phyloP scores from a whole-genome alignment of 257 asterid species.

The Marsdenia floribunda region DNA sequence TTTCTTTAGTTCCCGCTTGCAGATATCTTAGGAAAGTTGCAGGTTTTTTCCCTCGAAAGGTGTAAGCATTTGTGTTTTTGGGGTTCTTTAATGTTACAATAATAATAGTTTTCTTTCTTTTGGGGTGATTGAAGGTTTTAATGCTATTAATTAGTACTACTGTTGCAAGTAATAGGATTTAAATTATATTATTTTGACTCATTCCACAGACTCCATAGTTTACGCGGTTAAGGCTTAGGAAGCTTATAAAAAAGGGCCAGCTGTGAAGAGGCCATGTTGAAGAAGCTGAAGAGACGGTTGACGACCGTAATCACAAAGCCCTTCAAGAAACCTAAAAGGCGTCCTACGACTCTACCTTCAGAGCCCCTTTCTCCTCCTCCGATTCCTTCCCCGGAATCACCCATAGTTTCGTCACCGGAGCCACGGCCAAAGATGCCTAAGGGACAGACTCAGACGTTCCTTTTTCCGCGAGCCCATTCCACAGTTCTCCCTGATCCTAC shows the following conservation, averaged over 20 bases:
- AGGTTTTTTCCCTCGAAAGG: not conserved
- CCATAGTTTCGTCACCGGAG: constrained; percentile 4
- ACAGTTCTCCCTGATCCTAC: constrained; percentile 85
- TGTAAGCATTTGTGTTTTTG: not conserved
- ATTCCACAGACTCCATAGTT: not conserved
- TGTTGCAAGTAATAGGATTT: too few species aligned
- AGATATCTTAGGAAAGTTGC: not conserved
- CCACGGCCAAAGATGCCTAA: not conserved
- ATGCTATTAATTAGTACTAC: not conserved
- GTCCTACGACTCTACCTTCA: constrained; percentile 16
- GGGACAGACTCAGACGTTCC: constrained; percentile 40
- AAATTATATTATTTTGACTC: not conserved
- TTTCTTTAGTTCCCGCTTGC: not conserved
- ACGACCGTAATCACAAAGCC: constrained; percentile 35
- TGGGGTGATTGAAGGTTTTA: not conserved
- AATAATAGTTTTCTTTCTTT: not conserved
- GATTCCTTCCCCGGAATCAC: constrained; percentile 23
- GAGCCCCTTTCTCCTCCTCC: constrained; percentile 15
- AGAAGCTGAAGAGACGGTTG: constrained; percentile 37
- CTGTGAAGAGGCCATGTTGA: constrained; percentile 22
- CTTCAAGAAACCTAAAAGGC: constrained; percentile 33
- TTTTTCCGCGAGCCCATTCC: constrained; percentile 67
- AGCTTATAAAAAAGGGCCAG: not conserved
- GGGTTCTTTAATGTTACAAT: not conserved
- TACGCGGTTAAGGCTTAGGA: constrained; percentile 13